Evolutionary conservation across 163 green algal genomes (phyloP), one percentile per base, ranked within the genome.

Genomic region (Trebouxiophyceae sp.): DNA sequence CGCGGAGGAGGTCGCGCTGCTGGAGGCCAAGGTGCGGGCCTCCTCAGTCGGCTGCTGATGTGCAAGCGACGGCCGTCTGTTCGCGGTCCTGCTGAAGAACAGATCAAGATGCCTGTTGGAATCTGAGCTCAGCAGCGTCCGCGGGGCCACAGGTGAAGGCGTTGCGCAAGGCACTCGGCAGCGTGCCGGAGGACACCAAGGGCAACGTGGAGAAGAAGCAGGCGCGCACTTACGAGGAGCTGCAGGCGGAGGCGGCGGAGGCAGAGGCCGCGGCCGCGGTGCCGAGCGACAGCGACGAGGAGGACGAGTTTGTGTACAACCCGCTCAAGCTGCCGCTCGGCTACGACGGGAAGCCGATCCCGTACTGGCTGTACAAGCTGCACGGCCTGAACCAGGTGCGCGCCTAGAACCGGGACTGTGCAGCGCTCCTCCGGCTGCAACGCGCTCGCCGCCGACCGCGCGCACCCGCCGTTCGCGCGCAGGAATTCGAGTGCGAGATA

Each of bases 331-430:
- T 99, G 64, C 94, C 94, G 31, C 70, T 99, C 60, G 94, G 94
- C 24, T 97, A 86, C 86, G 94, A 99, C 69, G 94, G 94, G 63
- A 97, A 97, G 81, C 94, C 94, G 69, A 98, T 99, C 71, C 94
- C 94, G 28, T 98, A 97, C 80, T 99, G 94, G 94, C 88, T 99
- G 27, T 99, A 98, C 85, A 98, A 98, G 84, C 83, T 99, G 71
- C 94, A 99, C 70, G 94, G 94, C 12, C 81, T 99, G 26, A 97
- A 97, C 71, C 81, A 93, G 73, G 80, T 84, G 28, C 12, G 34
- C n/a, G 28, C 58, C 47, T 57, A 30, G 8, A 50, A 50, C 8
- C n/a, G n/a, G n/a, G n/a, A n/a, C n/a, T n/a, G n/a, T n/a, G n/a
- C n/a, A n/a, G n/a, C n/a, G n/a, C n/a, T n/a, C n/a, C n/a, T n/a